Evolutionary conservation across 495 filamentous ascomycete genomes (phyloP).

Genomic region (Podospora comata): DNA sequence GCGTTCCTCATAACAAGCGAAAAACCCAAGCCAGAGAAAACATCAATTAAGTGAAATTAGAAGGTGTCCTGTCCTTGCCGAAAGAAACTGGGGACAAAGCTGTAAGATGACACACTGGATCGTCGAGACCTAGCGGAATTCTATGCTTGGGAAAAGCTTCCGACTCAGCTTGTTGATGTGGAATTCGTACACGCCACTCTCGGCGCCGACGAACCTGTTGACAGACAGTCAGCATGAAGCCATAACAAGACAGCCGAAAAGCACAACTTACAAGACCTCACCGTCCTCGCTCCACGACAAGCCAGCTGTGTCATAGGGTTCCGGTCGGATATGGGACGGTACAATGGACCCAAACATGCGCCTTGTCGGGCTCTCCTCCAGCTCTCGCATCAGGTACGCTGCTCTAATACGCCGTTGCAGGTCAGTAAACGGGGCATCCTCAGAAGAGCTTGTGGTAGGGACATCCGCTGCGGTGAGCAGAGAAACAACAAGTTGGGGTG

Average conservation of each 20-base stretch:
- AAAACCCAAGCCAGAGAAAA: too few species aligned
- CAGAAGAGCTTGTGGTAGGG: neutral
- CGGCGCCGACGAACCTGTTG: conserved; percentile 66
- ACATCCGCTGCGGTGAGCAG: neutral
- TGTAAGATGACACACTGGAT: too few species aligned
- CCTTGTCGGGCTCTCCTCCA: conserved; percentile 27
- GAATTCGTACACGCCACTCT: conserved; percentile 72
- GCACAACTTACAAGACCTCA: conserved; percentile 59
- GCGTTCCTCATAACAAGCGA: too few species aligned
- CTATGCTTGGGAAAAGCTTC: conserved; percentile 61
- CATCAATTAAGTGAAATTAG: too few species aligned
- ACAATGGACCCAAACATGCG: conserved; percentile 20
- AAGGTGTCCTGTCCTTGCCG: too few species aligned
- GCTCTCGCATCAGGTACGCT: conserved; percentile 32
- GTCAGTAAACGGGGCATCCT: conserved; percentile 15
- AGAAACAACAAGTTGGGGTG: conserved; percentile 8
- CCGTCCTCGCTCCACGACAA: conserved; percentile 69
- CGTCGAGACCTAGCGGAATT: conserved; percentile 47
- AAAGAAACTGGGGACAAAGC: too few species aligned
- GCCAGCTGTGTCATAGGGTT: conserved; percentile 58
- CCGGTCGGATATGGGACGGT: conserved; percentile 24
- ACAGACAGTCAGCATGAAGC: conserved; percentile 19
- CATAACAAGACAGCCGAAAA: neutral
- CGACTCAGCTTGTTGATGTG: conserved; percentile 62
- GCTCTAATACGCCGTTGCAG: conserved; percentile 22